Conservation (phyloP, 2,329 filamentous ascomycete species). For the Colletotrichum salicis region DNA sequence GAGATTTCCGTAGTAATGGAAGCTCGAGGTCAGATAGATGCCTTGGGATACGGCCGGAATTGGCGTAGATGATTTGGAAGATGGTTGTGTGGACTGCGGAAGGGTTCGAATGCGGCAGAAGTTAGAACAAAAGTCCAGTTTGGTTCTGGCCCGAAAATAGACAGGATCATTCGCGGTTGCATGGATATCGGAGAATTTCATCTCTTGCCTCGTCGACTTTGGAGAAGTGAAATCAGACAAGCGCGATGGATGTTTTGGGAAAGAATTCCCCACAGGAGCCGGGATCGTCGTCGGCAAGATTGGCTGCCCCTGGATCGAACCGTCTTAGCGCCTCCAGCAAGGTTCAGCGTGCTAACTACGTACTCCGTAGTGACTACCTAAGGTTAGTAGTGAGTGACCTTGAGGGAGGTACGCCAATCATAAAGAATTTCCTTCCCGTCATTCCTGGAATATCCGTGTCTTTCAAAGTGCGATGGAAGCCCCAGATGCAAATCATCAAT, state of each 20-base stretch:
- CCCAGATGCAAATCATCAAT: not conserved
- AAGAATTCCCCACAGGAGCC: slow-evolving; percentile 15
- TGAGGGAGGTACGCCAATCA: not conserved
- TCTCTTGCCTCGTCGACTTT: not conserved
- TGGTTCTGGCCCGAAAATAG: not conserved
- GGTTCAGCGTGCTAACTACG: not conserved
- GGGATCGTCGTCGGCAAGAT: slow-evolving; percentile 11
- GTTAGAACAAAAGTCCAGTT: not conserved
- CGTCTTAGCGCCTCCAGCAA: slow-evolving; percentile 1
- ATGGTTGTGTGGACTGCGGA: not conserved
- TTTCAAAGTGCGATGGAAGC: not conserved
- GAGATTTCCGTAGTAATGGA: not conserved
- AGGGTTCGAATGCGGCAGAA: not conserved
- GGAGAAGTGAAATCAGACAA: not conserved
- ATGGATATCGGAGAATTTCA: not conserved
- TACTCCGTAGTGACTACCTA: too few relatives aligned
- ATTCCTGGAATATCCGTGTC: not conserved
- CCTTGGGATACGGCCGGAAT: not conserved
- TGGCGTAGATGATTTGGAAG: not conserved
- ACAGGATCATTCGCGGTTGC: not conserved
- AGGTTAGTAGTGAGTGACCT: too few relatives aligned
- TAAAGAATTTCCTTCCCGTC: too few relatives aligned
- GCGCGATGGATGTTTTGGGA: not conserved
- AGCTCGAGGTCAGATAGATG: not conserved
- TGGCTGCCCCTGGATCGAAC: not conserved